These are phyloP conservation scores for Mycena galopus DNA, from an alignment of 768 basidiomycete species.

Conservation along the genomic window DNA sequence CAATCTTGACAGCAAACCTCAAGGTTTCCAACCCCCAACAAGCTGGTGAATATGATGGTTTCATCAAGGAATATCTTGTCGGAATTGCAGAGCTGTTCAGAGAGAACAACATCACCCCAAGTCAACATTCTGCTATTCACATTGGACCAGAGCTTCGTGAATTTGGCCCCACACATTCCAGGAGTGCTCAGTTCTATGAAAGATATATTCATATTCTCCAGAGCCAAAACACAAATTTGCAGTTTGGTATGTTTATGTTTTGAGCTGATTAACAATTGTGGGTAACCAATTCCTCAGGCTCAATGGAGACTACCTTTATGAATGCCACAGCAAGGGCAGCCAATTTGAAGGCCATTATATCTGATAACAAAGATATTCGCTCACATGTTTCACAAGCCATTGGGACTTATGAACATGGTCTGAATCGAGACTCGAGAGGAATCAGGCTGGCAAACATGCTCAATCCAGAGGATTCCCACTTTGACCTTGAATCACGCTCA, in stretches of 20 bases:
- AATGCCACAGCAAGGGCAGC: constrained; percentile 7
- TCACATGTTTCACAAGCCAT: neutral
- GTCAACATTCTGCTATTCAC: constrained; percentile 50
- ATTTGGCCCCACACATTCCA: constrained; percentile 46
- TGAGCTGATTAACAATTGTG: too few relatives aligned
- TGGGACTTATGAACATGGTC: neutral
- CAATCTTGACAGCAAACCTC: constrained; percentile 38
- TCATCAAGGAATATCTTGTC: constrained; percentile 39
- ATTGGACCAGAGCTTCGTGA: constrained; percentile 39
- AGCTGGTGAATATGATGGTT: constrained; percentile 25
- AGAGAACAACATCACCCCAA: constrained; percentile 41
- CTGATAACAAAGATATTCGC: neutral
- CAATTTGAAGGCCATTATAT: constrained; percentile 17
- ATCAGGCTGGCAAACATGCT: neutral
- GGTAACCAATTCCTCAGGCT: constrained; percentile 7
- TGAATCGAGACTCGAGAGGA: neutral
- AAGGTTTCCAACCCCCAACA: constrained; percentile 28
- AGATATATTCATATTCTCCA: constrained; percentile 38
- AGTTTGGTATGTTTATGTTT: too few relatives aligned
- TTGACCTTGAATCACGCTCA: neutral
- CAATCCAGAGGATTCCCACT: constrained; percentile 4
- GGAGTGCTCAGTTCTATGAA: constrained; percentile 28
- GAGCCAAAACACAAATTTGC: constrained; percentile 35
- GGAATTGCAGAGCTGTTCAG: constrained; percentile 39
- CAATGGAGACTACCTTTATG: constrained; percentile 32